A percentile compares a stretch with the other conserved stretches of the same genome.
Conservation (phyloP, 1,284 basidiomycete species). For the Pterulicium gracile region DNA sequence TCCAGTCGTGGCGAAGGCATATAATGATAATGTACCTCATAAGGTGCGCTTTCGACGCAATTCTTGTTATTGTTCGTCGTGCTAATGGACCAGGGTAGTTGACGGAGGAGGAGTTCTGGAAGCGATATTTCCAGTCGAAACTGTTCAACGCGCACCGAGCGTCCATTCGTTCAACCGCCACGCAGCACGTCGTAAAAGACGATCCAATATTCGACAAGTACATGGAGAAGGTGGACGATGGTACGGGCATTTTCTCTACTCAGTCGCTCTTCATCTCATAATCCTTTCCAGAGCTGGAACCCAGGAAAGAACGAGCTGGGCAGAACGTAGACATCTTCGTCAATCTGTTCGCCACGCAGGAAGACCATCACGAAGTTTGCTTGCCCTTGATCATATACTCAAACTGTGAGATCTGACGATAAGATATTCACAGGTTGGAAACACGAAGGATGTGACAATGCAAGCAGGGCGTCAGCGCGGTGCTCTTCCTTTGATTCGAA, state of each 20-base stretch:
- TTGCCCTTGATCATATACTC: neutral
- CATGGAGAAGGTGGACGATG: constrained; percentile 90
- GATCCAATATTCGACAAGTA: constrained; percentile 96
- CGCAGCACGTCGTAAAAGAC: constrained; percentile 79
- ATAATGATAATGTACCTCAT: constrained; percentile 84
- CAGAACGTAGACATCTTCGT: constrained; percentile 68
- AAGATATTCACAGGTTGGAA: constrained; percentile 55
- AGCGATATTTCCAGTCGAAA: constrained; percentile 90
- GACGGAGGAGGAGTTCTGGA: constrained; percentile 90
- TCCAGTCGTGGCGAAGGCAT: constrained; percentile 87
- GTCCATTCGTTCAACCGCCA: constrained; percentile 77
- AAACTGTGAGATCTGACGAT: constrained; percentile 2
- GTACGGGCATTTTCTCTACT: constrained; percentile 29
- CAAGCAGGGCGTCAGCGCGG: constrained; percentile 83
- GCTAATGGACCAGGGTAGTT: constrained; percentile 36
- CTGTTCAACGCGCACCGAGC: constrained; percentile 93
- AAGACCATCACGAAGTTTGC: constrained; percentile 82
- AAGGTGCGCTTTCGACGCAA: constrained; percentile 60
- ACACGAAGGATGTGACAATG: constrained; percentile 90
- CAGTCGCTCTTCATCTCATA: neutral
- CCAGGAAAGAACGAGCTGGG: constrained; percentile 57
- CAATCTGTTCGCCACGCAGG: constrained; percentile 80
- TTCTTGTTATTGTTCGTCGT: constrained; percentile 7
- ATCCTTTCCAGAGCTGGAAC: constrained; percentile 58
- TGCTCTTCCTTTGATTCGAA: constrained; percentile 85